A percentile compares a stretch with the other conserved stretches of the same genome.
Conservation (phyloP, 768 basidiomycete species). For the Russula sp. region DNA sequence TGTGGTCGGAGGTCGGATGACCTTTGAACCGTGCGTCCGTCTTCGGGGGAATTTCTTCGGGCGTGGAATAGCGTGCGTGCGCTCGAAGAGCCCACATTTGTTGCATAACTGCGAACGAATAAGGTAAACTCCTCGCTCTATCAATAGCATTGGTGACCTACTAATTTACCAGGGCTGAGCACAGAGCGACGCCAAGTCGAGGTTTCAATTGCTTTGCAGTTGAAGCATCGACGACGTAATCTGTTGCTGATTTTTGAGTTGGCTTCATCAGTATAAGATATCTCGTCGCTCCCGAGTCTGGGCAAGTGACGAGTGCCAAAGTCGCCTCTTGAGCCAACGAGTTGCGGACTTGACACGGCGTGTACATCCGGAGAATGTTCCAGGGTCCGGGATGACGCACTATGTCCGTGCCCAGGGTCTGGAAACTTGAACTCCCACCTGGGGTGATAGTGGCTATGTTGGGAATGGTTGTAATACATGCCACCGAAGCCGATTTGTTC, state of each 20-base stretch:
- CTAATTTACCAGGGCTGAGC: slow-evolving; percentile 75
- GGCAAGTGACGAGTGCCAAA: not conserved
- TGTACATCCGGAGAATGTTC: not conserved
- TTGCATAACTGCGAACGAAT: slow-evolving; percentile 34
- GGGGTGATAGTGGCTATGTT: slow-evolving; percentile 5
- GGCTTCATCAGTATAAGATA: slow-evolving; percentile 64
- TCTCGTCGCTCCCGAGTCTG: not conserved
- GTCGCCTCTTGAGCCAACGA: slow-evolving; percentile 6
- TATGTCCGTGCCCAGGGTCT: slow-evolving; percentile 1
- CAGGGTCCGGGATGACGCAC: not conserved
- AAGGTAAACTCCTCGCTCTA: not conserved
- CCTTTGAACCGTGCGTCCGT: slow-evolving; percentile 2
- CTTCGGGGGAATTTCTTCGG: slow-evolving; percentile 38
- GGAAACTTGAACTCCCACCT: slow-evolving; percentile 9
- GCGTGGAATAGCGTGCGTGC: slow-evolving; percentile 71
- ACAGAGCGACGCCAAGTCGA: slow-evolving; percentile 77
- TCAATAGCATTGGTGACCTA: slow-evolving; percentile 23
- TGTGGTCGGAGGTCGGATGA: not conserved
- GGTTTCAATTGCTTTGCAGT: slow-evolving; percentile 81
- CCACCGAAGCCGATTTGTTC: slow-evolving; percentile 12
- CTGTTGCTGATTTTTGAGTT: slow-evolving; percentile 75
- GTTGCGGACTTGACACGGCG: not conserved
- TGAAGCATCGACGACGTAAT: slow-evolving; percentile 73
- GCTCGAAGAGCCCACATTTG: slow-evolving; percentile 78
- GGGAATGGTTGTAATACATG: slow-evolving; percentile 16